Base-by-base conservation (phyloP, 2,329 filamentous ascomycete genomes). In the Zasmidium cellare region DNA sequence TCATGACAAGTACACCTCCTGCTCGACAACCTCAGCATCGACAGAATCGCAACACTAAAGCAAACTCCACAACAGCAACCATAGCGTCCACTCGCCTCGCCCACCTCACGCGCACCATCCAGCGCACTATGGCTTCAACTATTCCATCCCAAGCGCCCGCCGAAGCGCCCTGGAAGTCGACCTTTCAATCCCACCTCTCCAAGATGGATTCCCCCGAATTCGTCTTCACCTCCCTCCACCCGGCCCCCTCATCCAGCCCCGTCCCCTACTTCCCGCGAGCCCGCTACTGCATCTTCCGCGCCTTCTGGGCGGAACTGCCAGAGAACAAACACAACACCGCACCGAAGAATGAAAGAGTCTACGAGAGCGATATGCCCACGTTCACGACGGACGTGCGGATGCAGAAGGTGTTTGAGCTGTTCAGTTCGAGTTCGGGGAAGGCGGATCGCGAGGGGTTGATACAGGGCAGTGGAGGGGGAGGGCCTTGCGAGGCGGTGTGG, bases 371-470 rank as follows among this genome's bases (percentile, higher is more conserved):
- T 64, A 78, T 93, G 66, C 83, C 89, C 2, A 88, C 89, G 0
- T 87, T 97, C 69, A 96, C 93, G 1, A 96, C 92, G 0, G 94
- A 97, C 73, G 85, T 84, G 9, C 85, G 93, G 47, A 96, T 96
- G 91, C 83, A 87, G 59, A 97, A 97, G 79, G 80, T 89, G 0
- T 78, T 80, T 2, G 88, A 97, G 74, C 75, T 97, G 2, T 84
- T 87, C 61, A 77, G 76, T 5, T 80, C 76, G 3, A 78, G 77
- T 11, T 71, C 75, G 22, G 80, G 77, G 7, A 75, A 80, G 52
- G 80, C 80, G 6, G 72, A 75, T 28, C 74, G 75, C 31, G 69
- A 74, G 51, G 76, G 67, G 63, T 79, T 75, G 60, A 66, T 71
- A 41, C 71, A 75, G 60, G 78, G 85, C 55, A 81, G 79, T 61